phyloP scores from a whole-genome alignment of 2,329 filamentous ascomycete genomes.

The Chrysosporium keratinophilum region DNA sequence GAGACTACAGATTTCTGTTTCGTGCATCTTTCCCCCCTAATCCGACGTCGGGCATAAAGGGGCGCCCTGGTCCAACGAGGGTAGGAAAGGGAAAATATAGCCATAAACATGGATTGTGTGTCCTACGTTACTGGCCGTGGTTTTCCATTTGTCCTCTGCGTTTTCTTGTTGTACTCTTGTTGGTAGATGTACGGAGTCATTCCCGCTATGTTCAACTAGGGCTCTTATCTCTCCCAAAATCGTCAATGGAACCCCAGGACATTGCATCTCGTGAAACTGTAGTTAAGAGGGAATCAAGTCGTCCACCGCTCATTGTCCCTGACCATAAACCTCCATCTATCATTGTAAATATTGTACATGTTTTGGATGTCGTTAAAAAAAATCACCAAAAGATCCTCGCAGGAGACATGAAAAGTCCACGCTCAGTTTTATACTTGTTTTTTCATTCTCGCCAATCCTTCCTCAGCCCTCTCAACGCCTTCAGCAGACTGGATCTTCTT shows the following conservation, averaged over 20 bases:
- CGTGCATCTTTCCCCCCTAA: neutral
- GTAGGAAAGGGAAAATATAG: conserved; percentile 9
- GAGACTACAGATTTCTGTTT: conserved; percentile 2
- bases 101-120: neutral
- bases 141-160: conserved; percentile 1
- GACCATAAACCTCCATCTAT: neutral
- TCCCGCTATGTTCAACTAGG: conserved; percentile 10
- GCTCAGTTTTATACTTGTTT: conserved; percentile 10
- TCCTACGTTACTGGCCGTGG: neutral
- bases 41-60: conserved; percentile 9
- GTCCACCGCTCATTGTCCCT: neutral
- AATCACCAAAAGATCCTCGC: neutral
- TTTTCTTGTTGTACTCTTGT: conserved; percentile 9
- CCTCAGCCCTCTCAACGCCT: conserved; percentile 24
- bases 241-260: neutral
- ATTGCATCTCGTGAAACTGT: neutral
- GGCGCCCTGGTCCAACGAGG: conserved; percentile 11
- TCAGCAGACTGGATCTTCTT: conserved; percentile 31
- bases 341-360: conserved; percentile 4
- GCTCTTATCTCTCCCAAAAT: neutral
- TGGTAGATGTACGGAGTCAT: conserved; percentile 10
- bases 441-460: conserved; percentile 25
- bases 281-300: neutral
- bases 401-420: neutral
- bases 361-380: neutral